phyloP scores from a whole-genome alignment of 768 basidiomycete species.

The Rhizopogon sp. region DNA sequence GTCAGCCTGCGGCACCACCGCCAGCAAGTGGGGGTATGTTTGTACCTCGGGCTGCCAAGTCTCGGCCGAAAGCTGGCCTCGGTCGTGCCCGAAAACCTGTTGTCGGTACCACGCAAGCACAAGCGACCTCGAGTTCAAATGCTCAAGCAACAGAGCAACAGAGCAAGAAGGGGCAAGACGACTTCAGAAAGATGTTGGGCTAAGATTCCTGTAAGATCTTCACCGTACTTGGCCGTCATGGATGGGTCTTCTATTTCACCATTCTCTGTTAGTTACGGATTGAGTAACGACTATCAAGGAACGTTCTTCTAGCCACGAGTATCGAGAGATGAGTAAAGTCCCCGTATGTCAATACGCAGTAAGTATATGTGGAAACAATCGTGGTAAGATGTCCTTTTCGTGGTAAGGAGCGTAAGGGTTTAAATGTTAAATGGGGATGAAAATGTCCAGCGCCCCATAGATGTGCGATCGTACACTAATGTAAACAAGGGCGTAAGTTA shows the following conservation, averaged over 20 bases:
- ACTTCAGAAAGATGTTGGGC: conserved; percentile 77
- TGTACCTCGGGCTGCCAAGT: conserved; percentile 59
- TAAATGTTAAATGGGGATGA: neutral
- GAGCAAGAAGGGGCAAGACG: conserved; percentile 65
- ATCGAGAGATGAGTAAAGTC: neutral
- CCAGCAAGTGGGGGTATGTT: conserved; percentile 48
- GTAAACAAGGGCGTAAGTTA: conserved; percentile 12
- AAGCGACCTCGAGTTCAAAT: conserved; percentile 13
- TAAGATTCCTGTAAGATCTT: neutral
- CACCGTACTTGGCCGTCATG: neutral
- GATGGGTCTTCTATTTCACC: neutral
- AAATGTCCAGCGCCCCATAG: conserved; percentile 11
- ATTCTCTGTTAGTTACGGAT: neutral
- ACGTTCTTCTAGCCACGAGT: neutral
- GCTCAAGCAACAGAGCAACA: conserved; percentile 12
- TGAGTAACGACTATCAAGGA: neutral
- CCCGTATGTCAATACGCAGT: neutral
- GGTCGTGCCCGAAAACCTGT: conserved; percentile 48
- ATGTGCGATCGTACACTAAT: conserved; percentile 21
- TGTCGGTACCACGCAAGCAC: conserved; percentile 12
- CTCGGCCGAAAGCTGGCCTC: conserved; percentile 68
- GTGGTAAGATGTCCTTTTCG: neutral
- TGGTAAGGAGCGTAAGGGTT: neutral
- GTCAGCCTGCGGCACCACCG: conserved; percentile 28
- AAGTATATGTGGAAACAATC: neutral